Conservation (phyloP, 306 rosid species). For the Sesbania bispinosa region DNA sequence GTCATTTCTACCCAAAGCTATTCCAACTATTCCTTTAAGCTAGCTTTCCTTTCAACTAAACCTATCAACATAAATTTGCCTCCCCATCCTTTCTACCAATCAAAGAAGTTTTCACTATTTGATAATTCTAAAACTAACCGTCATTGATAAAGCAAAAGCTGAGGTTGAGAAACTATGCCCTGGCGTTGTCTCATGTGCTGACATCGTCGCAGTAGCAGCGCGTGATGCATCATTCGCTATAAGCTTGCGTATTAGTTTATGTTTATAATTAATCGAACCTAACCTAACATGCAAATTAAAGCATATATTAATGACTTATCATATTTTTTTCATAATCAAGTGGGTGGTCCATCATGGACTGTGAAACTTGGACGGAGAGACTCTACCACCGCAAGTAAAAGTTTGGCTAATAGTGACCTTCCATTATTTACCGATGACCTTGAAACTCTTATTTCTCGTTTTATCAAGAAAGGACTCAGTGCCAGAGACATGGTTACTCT, state of each 20-base stretch:
- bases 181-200: constrained; percentile 36
- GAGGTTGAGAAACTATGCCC: constrained; percentile 57
- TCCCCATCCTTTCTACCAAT: too few species aligned
- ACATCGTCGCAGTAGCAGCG: constrained; percentile 54
- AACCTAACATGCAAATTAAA: too few species aligned
- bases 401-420: constrained; percentile 29
- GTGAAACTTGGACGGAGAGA: constrained; percentile 32
- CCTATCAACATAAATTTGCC: too few species aligned
- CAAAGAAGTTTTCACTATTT: too few species aligned
- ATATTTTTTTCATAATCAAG: not conserved
- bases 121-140: too few species aligned
- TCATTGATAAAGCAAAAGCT: constrained; percentile 53
- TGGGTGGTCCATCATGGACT: not conserved
- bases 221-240: constrained; percentile 62
- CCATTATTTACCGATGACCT: constrained; percentile 27
- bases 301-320: too few species aligned
- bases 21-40: too few species aligned
- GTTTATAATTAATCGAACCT: too few species aligned
- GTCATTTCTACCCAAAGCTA: too few species aligned
- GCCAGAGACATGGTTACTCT: not conserved
- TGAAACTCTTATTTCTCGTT: constrained; percentile 11
- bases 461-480: not conserved
- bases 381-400: not conserved
- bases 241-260: too few species aligned
- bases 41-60: too few species aligned